Base-by-base conservation (phyloP, 768 basidiomycete species). In the Suillus subaureus region DNA sequence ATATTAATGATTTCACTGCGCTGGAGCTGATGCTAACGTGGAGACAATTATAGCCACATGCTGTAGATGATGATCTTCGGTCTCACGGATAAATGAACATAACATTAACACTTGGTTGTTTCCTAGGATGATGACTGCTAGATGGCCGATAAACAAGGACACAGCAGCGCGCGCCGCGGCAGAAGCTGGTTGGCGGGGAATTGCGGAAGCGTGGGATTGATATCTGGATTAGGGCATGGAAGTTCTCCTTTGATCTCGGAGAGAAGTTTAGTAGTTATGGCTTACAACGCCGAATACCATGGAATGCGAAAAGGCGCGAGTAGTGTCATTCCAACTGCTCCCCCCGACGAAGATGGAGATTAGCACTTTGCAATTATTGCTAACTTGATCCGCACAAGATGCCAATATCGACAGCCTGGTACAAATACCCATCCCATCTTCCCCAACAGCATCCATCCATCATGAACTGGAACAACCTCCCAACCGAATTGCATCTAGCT, bases 401-500 rank as follows among this genome's bases (percentile, higher is more conserved):
- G 23, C 31, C 21, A 31, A 18, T 63, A 57, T 42, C 57, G 9
- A 8, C 28, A 63, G 52, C 56, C 33, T 39, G 16, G 18, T 52
- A 52, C 61, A 51, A 63, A 64, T 60, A 58, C 21, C 37, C 7
- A 5, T 40, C 11, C 7, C 40, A 21, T 40, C 58, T 26, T 21
- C 23, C 1, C 49, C 62, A 56, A 5, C 33, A 33, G 33, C 49
- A 62, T 35, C 7, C 15, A 8, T 47, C 26, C 31, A 54, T 33
- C 51, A 68, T 68, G 67, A 15, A 76, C 60, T 91, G 90, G 90
- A 71, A 80, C 66, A 60, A 74, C 28, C 87, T 92, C 68, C 91
- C 91, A 54, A 79, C 79, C 0, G 91, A 92, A 68, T 86, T 92
- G 74, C 87, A 86, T 76, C 81, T 89, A 69, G 78, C 83, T 33